phyloP scores from a whole-genome alignment of 805 yeast species.

The Hanseniaspora thailandica region DNA sequence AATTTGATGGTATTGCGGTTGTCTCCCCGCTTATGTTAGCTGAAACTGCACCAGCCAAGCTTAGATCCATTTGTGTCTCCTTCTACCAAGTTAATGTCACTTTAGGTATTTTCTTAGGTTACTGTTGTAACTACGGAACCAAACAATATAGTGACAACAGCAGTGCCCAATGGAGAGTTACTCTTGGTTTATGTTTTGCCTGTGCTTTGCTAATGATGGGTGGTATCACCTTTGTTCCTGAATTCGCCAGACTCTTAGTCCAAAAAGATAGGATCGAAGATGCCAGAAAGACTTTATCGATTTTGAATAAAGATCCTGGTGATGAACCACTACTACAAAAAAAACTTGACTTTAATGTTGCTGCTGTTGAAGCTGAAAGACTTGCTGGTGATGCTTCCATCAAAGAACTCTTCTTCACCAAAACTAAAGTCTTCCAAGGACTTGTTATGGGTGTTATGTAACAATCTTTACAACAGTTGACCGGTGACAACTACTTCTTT shows the following conservation, averaged over 20 bases:
- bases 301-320: slow-evolving; percentile 37
- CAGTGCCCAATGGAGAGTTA: slow-evolving; percentile 51
- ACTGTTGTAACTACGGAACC: slow-evolving; percentile 55
- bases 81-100: slow-evolving; percentile 52
- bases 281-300: slow-evolving; percentile 44
- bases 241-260: slow-evolving; percentile 52
- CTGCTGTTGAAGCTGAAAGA: slow-evolving; percentile 49
- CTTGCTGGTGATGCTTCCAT: slow-evolving; percentile 47
- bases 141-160: slow-evolving; percentile 33
- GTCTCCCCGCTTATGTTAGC: slow-evolving; percentile 57
- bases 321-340: slow-evolving; percentile 38
- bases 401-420: slow-evolving; percentile 43
- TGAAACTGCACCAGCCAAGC: slow-evolving; percentile 46
- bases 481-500: slow-evolving; percentile 54
- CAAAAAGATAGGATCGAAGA: slow-evolving; percentile 40
- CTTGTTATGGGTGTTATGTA: slow-evolving; percentile 39
- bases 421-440: slow-evolving; percentile 42
- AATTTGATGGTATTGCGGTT: slow-evolving; percentile 65
- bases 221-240: slow-evolving; percentile 54
- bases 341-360: slow-evolving; percentile 41
- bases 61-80: slow-evolving; percentile 53
- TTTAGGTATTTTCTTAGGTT: slow-evolving; percentile 56
- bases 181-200: slow-evolving; percentile 40
- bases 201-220: slow-evolving; percentile 30
- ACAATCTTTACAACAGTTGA: slow-evolving; percentile 54